Evolutionary conservation across 306 rosid species (phyloP).

Genomic region (Delonix regia): DNA sequence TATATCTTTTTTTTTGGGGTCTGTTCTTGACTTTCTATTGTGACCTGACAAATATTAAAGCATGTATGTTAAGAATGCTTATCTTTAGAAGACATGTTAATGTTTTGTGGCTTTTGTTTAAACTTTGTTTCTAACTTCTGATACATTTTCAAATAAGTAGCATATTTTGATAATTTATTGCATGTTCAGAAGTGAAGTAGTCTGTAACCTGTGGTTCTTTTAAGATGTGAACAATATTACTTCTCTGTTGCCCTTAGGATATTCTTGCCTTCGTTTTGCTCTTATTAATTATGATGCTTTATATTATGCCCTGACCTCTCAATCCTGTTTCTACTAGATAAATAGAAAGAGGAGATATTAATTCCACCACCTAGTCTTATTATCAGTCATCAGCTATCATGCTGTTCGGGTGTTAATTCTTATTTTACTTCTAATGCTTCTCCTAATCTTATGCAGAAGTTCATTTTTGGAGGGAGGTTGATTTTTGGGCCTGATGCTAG

Average conservation of each 20-base stretch:
- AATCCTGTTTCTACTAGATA: not conserved
- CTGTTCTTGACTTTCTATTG: too few relatives aligned
- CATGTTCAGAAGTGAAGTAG: not conserved
- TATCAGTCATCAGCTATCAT: not conserved
- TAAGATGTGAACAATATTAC: not conserved
- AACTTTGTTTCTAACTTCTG: not conserved
- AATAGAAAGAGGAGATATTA: too few relatives aligned
- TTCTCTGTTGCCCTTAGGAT: not conserved
- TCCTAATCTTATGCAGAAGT: conserved; percentile 67
- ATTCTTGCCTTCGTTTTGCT: not conserved
- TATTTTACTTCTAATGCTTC: conserved; percentile 33
- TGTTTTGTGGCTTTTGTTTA: not conserved
- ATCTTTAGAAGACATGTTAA: not conserved
- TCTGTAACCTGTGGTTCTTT: not conserved
- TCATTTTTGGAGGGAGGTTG: conserved; percentile 84
- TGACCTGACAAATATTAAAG: too few relatives aligned
- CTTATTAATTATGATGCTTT: not conserved
- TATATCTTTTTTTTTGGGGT: too few relatives aligned
- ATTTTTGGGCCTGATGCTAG: conserved; percentile 93
- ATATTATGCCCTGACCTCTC: not conserved
- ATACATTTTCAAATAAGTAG: not conserved
- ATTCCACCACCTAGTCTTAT: too few relatives aligned
- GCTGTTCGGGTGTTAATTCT: conserved; percentile 16
- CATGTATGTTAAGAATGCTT: too few relatives aligned
- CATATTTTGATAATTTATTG: not conserved